Evolutionary conservation across 2,329 filamentous ascomycete species (phyloP), one percentile per base, ranked within the genome.

Genomic region (Fusarium buharicum): DNA sequence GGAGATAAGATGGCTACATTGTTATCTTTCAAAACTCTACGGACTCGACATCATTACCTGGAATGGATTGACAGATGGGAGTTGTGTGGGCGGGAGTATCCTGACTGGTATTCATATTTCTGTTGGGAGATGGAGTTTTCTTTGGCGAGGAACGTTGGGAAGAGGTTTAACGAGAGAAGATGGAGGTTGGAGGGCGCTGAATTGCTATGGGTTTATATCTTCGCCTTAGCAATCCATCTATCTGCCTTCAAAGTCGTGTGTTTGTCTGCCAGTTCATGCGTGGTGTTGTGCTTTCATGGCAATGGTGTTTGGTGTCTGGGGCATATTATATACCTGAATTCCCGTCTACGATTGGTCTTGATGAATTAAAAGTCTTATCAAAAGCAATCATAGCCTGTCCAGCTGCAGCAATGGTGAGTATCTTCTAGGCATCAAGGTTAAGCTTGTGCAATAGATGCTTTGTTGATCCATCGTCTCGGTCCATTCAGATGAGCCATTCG

Each of bases 281-380:
- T 59, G 61, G 69, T 62, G 64, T 56, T 67, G 59, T 68, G 68
- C 59, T 71, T 64, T 73, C 70, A 75, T 73, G 68, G 73, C 72
- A 75, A 67, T 55, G 74, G 74, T 67, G 74, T 73, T 71, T 64
- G 67, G 70, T 74, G 60, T 71, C 67, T 63, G 64, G 67, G 62
- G 66, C 69, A 72, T 70, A 63, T 66, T 69, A 70, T 72, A 73
- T 73, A 69, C 70, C 67, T 74, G 68, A 68, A 70, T 64, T 67
- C 52, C 54, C 56, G 38, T 49, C 45, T 44, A 36, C 17, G 49
- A 37, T 57, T 61, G 57, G 55, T 47, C 34, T 55, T 66, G 49
- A 62, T 62, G 58, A 68, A 62, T 47, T 40, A 34, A 41, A 40
- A 43, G 22, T 44, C 39, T 38, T 38, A 14, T 14, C 37, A n/a